Conservation (phyloP, 257 asterid species). For the Lantana camara region DNA sequence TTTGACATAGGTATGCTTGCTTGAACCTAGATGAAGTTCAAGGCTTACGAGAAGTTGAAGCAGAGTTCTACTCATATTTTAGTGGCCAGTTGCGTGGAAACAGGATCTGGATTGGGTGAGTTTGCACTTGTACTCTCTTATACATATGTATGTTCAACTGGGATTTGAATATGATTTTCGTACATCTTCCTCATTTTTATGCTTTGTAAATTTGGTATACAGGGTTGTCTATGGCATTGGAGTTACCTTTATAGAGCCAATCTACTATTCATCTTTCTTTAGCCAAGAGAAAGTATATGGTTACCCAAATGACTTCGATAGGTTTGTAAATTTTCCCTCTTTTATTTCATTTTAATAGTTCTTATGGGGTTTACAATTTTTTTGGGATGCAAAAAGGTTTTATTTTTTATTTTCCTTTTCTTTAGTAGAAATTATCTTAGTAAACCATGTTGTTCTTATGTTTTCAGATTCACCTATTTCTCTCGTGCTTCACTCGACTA, state of each 20-base stretch:
- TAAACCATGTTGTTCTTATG: slow-evolving; percentile 27
- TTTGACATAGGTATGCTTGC: slow-evolving; percentile 58
- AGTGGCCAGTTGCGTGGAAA: slow-evolving; percentile 68
- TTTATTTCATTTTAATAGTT: not conserved
- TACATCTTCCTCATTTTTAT: slow-evolving; percentile 19
- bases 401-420: slow-evolving; percentile 11
- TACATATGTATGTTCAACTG: slow-evolving; percentile 10
- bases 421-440: slow-evolving; percentile 9
- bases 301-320: slow-evolving; percentile 70
- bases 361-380: slow-evolving; percentile 19
- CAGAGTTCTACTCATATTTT: slow-evolving; percentile 73
- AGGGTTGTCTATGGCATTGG: slow-evolving; percentile 83
- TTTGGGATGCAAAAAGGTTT: slow-evolving; percentile 10
- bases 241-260: slow-evolving; percentile 78
- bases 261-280: slow-evolving; percentile 69
- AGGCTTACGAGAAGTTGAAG: slow-evolving; percentile 64
- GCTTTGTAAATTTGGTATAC: slow-evolving; percentile 35
- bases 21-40: slow-evolving; percentile 63
- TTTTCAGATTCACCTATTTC: slow-evolving; percentile 78
- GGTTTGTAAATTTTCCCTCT: slow-evolving; percentile 45
- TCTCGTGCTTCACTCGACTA: slow-evolving; percentile 91
- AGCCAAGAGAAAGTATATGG: slow-evolving; percentile 67
- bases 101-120: slow-evolving; percentile 93
- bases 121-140: slow-evolving; percentile 18
- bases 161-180: not conserved